Conservation (phyloP, 2,329 filamentous ascomycete species). For the Hypomyces rosellus region DNA sequence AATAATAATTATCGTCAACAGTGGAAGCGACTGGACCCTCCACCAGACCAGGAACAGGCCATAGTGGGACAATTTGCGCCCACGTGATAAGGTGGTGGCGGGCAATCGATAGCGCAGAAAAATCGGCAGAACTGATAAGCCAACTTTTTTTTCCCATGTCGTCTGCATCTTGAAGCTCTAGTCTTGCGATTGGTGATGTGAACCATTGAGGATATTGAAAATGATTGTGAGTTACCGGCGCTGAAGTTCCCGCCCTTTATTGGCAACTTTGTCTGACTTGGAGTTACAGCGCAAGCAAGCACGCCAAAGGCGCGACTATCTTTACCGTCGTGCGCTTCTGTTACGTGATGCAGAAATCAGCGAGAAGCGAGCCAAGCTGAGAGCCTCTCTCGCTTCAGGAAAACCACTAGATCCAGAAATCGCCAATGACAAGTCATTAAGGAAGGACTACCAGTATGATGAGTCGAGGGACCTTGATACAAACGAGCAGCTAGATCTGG, state of each 20-base stretch:
- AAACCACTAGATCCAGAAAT: slow-evolving; percentile 77
- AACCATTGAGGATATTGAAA: slow-evolving; percentile 3
- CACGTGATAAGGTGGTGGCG: slow-evolving; percentile 31
- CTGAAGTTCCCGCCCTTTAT: no score
- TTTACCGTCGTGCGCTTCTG: slow-evolving; percentile 82
- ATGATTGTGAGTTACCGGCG: slow-evolving; percentile 14
- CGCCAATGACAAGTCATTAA: slow-evolving; percentile 76
- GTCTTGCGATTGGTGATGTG: neutral
- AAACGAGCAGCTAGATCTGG: slow-evolving; percentile 66
- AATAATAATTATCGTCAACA: slow-evolving; percentile 9
- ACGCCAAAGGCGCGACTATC: slow-evolving; percentile 47
- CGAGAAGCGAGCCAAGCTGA: slow-evolving; percentile 82
- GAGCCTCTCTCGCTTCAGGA: slow-evolving; percentile 79
- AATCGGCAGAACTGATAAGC: slow-evolving; percentile 22
- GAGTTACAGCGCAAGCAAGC: slow-evolving; percentile 33
- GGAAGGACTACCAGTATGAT: slow-evolving; percentile 90
- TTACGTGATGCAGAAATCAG: slow-evolving; percentile 88
- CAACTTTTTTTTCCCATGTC: slow-evolving; percentile 21
- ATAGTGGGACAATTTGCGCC: slow-evolving; percentile 35
- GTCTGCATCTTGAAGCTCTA: neutral
- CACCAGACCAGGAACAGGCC: slow-evolving; percentile 7
- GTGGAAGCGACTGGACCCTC: slow-evolving; percentile 8
- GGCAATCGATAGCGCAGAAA: slow-evolving; percentile 24
- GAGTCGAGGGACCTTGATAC: slow-evolving; percentile 67
- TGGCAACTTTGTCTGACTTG: neutral